These are phyloP conservation scores for Linnemannia zychae DNA, from an alignment of 192 early-diverging fungal genomes.

Conservation along the genomic window DNA sequence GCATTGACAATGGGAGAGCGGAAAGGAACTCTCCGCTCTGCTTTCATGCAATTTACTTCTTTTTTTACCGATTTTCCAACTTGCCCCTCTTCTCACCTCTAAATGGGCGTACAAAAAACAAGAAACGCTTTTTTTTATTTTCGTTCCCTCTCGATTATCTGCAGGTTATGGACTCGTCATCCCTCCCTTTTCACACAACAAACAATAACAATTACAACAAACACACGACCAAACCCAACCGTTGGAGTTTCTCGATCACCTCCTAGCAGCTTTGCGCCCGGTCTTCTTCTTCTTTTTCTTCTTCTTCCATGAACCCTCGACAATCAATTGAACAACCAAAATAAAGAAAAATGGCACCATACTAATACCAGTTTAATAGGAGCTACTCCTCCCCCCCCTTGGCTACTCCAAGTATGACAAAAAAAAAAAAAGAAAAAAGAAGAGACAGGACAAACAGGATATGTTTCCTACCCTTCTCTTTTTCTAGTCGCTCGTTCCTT, in stretches of 20 bases:
- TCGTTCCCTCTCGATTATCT: not conserved
- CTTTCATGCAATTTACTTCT: not conserved
- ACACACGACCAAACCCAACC: not conserved
- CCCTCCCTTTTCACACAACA: not conserved
- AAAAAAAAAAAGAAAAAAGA: not conserved
- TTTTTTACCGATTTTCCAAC: not conserved
- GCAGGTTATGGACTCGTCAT: constrained; percentile 1
- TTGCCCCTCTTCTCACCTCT: not conserved
- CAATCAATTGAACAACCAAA: not conserved
- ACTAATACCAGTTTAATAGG: too few species aligned
- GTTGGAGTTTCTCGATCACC: not conserved
- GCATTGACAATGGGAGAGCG: not conserved
- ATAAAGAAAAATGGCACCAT: too few species aligned
- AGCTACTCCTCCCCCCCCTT: too few species aligned
- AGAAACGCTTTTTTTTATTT: not conserved
- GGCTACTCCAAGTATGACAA: too few species aligned
- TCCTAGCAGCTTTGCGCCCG: not conserved
- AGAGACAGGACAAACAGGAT: constrained; percentile 9
- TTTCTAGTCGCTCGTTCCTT: not conserved
- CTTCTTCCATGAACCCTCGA: not conserved
- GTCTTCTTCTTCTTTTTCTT: not conserved
- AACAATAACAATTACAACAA: not conserved
- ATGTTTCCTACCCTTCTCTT: not conserved
- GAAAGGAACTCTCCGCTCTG: constrained; percentile 4
- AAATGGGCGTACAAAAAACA: not conserved